phyloP scores from a whole-genome alignment of 164 flowering plant genomes.

The Litsea cubeba region DNA sequence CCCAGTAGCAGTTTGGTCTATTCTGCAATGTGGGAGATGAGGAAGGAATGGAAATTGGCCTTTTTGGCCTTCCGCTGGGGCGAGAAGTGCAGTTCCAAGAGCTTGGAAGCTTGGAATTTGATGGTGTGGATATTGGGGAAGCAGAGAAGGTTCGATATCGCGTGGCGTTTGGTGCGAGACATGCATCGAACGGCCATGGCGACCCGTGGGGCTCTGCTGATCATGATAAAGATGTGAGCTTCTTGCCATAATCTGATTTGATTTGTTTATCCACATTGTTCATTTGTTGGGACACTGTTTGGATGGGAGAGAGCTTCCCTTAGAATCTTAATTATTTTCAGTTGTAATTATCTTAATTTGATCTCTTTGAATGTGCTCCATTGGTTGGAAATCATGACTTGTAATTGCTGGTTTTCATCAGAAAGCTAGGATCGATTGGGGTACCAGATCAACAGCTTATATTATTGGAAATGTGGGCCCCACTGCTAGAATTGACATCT shows the following conservation, averaged over 20 bases:
- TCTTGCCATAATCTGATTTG: neutral
- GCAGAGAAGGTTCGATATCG: constrained; percentile 53
- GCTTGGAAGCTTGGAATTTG: constrained; percentile 42
- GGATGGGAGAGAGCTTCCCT: too few relatives aligned
- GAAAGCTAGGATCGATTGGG: neutral
- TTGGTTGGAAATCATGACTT: neutral
- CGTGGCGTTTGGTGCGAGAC: constrained; percentile 70
- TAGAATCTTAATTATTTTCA: too few relatives aligned
- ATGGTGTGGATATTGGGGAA: constrained; percentile 73
- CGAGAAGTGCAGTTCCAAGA: constrained; percentile 32
- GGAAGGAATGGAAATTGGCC: constrained; percentile 70
- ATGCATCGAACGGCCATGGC: constrained; percentile 32
- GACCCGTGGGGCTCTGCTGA: constrained; percentile 45
- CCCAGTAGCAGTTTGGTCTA: constrained; percentile 35
- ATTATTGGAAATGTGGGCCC: neutral
- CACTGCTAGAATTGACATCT: too few relatives aligned
- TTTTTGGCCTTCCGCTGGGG: constrained; percentile 76
- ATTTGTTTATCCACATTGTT: too few relatives aligned
- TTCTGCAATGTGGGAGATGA: constrained; percentile 54
- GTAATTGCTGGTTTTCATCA: neutral
- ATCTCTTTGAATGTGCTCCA: neutral
- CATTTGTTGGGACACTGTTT: too few relatives aligned
- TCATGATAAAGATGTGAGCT: constrained; percentile 73
- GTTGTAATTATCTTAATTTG: neutral
- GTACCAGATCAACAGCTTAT: neutral